Percentiles rank a stretch among this genome's conserved stretches.
These are phyloP conservation scores for Endocalyx cinctus DNA, from an alignment of 2,329 filamentous ascomycete species.

Conservation along the genomic window DNA sequence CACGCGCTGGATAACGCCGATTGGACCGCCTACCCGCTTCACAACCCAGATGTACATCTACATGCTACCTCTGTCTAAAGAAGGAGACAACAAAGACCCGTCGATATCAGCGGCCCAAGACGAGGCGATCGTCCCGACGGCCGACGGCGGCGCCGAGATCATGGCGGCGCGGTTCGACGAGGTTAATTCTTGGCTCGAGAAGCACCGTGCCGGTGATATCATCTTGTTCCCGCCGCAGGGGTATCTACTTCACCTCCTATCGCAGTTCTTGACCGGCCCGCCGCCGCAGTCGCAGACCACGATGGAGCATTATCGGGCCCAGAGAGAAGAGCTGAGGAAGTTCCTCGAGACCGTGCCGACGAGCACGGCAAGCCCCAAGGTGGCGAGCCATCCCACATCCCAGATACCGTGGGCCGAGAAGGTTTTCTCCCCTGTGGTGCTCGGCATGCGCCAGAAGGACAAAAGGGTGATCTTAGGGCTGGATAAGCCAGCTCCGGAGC, in stretches of 20 bases:
- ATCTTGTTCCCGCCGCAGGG: slow-evolving; percentile 89
- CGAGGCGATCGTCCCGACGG: slow-evolving; percentile 60
- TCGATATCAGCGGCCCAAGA: slow-evolving; percentile 33
- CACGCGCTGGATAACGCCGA: slow-evolving; percentile 87
- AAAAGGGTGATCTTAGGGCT: slow-evolving; percentile 49
- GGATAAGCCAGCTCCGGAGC: slow-evolving; percentile 54
- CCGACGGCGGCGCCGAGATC: slow-evolving; percentile 62
- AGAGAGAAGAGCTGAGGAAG: slow-evolving; percentile 47
- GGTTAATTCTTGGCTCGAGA: slow-evolving; percentile 63
- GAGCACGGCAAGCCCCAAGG: slow-evolving; percentile 34
- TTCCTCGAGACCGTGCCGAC: slow-evolving; percentile 47
- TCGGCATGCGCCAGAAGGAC: slow-evolving; percentile 42
- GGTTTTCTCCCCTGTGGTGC: slow-evolving; percentile 52
- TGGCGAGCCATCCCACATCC: slow-evolving; percentile 36
- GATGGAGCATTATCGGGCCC: slow-evolving; percentile 34
- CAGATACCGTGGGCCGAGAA: slow-evolving; percentile 54
- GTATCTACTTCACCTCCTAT: slow-evolving; percentile 61
- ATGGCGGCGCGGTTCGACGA: slow-evolving; percentile 76
- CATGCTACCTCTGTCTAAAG: slow-evolving; percentile 65
- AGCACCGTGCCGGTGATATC: slow-evolving; percentile 60
- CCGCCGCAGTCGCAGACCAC: slow-evolving; percentile 18
- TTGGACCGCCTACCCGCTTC: slow-evolving; percentile 68
- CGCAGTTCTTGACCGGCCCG: slow-evolving; percentile 43
- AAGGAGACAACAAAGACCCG: slow-evolving; percentile 14
- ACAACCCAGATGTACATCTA: slow-evolving; percentile 97